Base-by-base conservation (phyloP, 2,329 filamentous ascomycete species). In the Drechslerella coelobrocha region DNA sequence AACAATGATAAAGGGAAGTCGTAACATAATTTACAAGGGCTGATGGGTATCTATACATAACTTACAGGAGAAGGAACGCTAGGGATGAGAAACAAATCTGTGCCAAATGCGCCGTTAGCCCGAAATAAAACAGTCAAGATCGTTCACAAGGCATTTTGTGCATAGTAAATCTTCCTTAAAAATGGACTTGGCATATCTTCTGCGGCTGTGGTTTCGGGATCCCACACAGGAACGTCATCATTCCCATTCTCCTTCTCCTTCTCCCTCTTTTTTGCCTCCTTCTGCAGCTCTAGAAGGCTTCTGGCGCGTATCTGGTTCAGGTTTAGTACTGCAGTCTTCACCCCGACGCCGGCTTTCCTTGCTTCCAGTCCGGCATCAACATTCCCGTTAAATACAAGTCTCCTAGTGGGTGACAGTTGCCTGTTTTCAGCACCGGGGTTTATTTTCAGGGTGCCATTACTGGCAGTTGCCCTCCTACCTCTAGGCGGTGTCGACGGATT, bases 181-280 rank as follows among this genome's bases (percentile, higher is more conserved):
- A 69, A 69, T 2, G 65, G 65, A 24, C 65, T 69, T 17, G 65
- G 65, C 57, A 69, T 69, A 17, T 69, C 59, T 2, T 54, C 48
- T 54, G 59, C 48, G 14, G 29, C 41, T 21, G 52, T 60, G 12
- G 37, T 59, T 17, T 54, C 52, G 2, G 12, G 14, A 19, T 62
- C 47, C 65, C 65, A 69, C 2, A 57, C 19, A 21, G 65, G 56
- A 8, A 61, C 63, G 19, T 59, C 65, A 19, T 59, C 34, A 31
- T 37, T 41, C 12, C 23, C 29, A 21, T 69, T 69, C 12, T 53
- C 57, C 21, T 62, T 69, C 45, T 69, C 65, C 43, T 56, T 68
- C 27, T 48, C 34, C 31, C 24, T 62, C 26, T 27, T 24, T 50
- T 21, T 26, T 26, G 4, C 23, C 27, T 62, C 57, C 39, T 62